Base-by-base conservation (phyloP, 768 basidiomycete genomes). In the Flagelloscypha sp. region DNA sequence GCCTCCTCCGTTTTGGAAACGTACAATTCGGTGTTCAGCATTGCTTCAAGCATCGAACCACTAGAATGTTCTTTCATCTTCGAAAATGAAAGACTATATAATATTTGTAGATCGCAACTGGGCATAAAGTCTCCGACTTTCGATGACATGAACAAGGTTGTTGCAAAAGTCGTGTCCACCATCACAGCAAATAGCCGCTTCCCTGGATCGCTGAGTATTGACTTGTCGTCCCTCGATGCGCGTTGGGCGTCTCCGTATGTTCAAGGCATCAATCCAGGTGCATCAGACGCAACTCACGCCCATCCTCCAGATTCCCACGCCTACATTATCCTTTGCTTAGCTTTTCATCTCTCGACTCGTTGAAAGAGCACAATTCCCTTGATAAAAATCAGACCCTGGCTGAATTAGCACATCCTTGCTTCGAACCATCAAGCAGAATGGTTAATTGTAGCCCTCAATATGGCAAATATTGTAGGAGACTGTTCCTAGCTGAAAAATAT, bases 51-150 rank as follows among this genome's bases (percentile, higher is more conserved):
- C 20, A 80, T 97, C 30, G 94, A 98, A 64, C 92, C 97, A 65
- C 94, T 92, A 11, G 94, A 98, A 63, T 98, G 94, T 63, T 98
- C 94, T 18, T 98, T 98, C 75, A 95, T 98, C 93, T 94, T 79
- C 35, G 86, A 89, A 61, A 90, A 89, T 56, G 84, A 90, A 66
- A 87, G 84, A 21, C 73, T 76, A 51, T 73, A 74, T 62, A 72
- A 76, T 49, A 77, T 76, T 46, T 78, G 68, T 85, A 93, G 94
- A 73, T 81, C 84, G 63, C 90, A 84, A 57, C 72, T 98, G 38
- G 77, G 76, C 47, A 84, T 97, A 47, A 53, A 70, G 17, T 83
- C 74, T 21, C 95, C 95, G 11, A 84, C 88, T 52, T 89, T 94
- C 70, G 70, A 73, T 52, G 98, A 99, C 71, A 62, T 98, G 44